phyloP scores from a whole-genome alignment of 768 basidiomycete genomes.

The Boletus sp. region DNA sequence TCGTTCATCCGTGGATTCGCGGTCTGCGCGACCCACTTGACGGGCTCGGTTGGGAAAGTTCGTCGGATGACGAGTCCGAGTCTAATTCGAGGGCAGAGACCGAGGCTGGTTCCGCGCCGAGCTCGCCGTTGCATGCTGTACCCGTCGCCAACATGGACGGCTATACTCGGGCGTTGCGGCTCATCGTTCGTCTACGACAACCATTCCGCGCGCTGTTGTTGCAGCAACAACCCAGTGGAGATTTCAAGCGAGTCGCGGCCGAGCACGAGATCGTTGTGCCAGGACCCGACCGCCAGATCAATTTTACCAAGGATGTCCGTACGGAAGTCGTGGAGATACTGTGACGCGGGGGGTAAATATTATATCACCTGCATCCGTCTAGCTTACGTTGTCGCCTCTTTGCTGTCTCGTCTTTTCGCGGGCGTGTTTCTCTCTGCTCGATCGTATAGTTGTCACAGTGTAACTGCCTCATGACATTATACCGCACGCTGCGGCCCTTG shows the following conservation, averaged over 20 bases:
- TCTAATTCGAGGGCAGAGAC: neutral
- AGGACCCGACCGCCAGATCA: neutral
- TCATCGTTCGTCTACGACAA: conserved; percentile 1
- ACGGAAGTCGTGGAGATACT: neutral
- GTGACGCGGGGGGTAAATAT: no score
- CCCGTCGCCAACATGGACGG: neutral
- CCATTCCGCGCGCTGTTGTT: conserved; percentile 7
- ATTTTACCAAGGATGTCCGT: neutral
- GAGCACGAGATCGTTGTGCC: neutral
- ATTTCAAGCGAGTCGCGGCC: neutral
- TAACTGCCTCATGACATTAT: no score
- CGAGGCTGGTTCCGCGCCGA: no score
- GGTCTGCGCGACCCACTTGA: no score
- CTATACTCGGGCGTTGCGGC: neutral
- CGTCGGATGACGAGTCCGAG: neutral
- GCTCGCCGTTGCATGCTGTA: neutral
- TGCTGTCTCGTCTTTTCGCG: no score
- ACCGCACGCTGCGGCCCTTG: no score
- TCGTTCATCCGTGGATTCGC: no score
- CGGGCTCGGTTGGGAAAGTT: neutral
- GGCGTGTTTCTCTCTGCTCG: no score
- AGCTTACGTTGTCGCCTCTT: no score
- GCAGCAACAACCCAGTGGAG: neutral
- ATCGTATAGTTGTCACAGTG: no score
- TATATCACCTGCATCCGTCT: no score